Percentiles rank a stretch among this genome's conserved stretches.
Conservation (phyloP, 441 rosid species). For the Iberis amara region DNA sequence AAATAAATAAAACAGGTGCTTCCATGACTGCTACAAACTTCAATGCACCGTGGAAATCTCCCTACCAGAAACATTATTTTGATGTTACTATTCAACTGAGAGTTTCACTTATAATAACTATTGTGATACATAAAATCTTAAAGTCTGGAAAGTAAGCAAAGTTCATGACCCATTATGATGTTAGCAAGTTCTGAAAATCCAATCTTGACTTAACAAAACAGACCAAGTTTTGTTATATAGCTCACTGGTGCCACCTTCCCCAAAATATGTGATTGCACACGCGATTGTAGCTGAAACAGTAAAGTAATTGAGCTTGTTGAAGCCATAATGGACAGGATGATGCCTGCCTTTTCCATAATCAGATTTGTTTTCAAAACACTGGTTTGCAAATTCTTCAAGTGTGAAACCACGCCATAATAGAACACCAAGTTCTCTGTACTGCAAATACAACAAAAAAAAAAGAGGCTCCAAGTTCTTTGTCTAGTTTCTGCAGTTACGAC, state of each 20-base stretch:
- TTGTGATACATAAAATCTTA: background rate
- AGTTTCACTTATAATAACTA: too few relatives aligned
- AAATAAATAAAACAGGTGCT: constrained; percentile 76
- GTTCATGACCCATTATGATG: background rate
- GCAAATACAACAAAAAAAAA: constrained; percentile 30
- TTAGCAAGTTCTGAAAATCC: background rate
- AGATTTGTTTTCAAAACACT: constrained; percentile 60
- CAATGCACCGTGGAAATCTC: constrained; percentile 87
- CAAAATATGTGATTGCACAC: constrained; percentile 65
- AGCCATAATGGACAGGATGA: constrained; percentile 91
- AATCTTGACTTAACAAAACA: background rate
- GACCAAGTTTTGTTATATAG: constrained; percentile 25
- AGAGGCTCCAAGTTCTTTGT: too few relatives aligned
- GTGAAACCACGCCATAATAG: constrained; percentile 85
- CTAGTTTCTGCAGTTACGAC: too few relatives aligned
- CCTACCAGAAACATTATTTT: constrained; percentile 36
- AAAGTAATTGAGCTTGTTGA: constrained; percentile 68
- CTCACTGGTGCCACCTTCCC: constrained; percentile 92
- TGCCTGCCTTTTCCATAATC: constrained; percentile 89
- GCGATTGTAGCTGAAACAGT: constrained; percentile 80
- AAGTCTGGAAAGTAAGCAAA: background rate
- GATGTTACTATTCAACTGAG: background rate
- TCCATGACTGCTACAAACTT: constrained; percentile 87
- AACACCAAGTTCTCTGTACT: constrained; percentile 87
- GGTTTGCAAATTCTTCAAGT: constrained; percentile 78